A percentile compares a stretch with the other conserved stretches of the same genome.
Evolutionary conservation across 2,329 filamentous ascomycete genomes (phyloP).

Genomic region (Botrytis fabae): DNA sequence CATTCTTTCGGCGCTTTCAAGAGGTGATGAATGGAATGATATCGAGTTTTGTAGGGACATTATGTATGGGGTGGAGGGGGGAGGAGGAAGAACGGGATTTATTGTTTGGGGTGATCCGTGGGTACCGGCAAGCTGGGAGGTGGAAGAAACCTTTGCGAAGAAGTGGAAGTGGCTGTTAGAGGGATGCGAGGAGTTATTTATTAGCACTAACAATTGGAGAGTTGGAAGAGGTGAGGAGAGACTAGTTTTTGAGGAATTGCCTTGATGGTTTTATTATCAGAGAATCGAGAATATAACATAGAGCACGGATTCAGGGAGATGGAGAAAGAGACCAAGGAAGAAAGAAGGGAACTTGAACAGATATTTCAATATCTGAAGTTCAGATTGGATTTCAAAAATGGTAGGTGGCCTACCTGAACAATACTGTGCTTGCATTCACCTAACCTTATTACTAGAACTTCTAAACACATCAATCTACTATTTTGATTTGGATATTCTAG

Average conservation of each 20-base stretch:
- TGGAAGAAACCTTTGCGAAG: conserved; percentile 46
- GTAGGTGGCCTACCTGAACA: background rate
- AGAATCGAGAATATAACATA: background rate
- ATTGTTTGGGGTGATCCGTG: conserved; percentile 53
- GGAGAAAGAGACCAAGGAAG: too few species aligned
- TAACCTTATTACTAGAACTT: background rate
- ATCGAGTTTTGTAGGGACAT: conserved; percentile 44
- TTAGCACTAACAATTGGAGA: conserved; percentile 44
- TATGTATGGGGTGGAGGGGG: conserved; percentile 36
- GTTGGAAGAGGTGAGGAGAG: conserved; percentile 32
- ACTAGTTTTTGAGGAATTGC: background rate
- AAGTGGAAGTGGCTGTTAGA: conserved; percentile 48
- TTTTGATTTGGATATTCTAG: background rate
- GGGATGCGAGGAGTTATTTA: conserved; percentile 44
- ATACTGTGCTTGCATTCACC: background rate
- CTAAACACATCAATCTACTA: background rate
- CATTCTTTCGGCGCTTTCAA: conserved; percentile 40
- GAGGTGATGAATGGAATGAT: conserved; percentile 41
- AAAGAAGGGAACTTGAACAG: background rate
- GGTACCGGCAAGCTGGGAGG: conserved; percentile 50
- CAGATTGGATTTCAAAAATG: background rate
- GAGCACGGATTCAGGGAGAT: background rate
- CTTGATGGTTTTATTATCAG: background rate
- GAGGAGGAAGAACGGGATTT: conserved; percentile 39
- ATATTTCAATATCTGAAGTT: background rate